Percentiles rank a stretch among this genome's conserved stretches.
These are phyloP conservation scores for Lecanoromycetidae sp. DNA, from an alignment of 2,329 filamentous ascomycete genomes.

Conservation along the genomic window DNA sequence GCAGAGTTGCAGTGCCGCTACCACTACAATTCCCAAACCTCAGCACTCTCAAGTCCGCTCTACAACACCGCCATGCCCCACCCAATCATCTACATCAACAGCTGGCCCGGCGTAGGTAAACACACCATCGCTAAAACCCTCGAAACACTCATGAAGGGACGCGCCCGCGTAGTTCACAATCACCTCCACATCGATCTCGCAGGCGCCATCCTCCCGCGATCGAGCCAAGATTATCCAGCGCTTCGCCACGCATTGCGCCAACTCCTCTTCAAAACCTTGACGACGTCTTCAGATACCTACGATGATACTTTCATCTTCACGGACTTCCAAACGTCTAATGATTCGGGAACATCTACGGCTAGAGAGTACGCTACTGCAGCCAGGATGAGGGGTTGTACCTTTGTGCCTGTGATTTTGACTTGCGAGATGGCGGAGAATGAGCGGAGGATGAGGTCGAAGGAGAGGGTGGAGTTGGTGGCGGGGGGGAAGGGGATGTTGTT, in stretches of 20 bases:
- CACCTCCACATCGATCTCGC: background rate
- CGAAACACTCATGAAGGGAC: background rate
- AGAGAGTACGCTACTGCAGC: background rate
- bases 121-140: background rate
- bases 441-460: background rate
- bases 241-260: background rate
- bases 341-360: background rate
- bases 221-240: background rate
- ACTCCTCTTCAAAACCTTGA: background rate
- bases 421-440: background rate
- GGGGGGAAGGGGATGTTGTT: background rate
- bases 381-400: background rate
- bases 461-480: background rate
- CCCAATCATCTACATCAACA: background rate
- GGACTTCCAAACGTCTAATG: background rate
- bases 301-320: background rate
- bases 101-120: background rate
- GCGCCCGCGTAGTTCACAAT: background rate
- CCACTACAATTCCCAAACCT: too few relatives aligned
- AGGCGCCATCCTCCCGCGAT: background rate
- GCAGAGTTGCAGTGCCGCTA: too few relatives aligned
- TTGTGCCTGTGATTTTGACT: background rate
- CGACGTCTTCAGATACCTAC: background rate
- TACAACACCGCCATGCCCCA: background rate
- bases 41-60: too few relatives aligned